Base-by-base conservation (phyloP, 768 basidiomycete genomes). In the Suillus clintonianus region DNA sequence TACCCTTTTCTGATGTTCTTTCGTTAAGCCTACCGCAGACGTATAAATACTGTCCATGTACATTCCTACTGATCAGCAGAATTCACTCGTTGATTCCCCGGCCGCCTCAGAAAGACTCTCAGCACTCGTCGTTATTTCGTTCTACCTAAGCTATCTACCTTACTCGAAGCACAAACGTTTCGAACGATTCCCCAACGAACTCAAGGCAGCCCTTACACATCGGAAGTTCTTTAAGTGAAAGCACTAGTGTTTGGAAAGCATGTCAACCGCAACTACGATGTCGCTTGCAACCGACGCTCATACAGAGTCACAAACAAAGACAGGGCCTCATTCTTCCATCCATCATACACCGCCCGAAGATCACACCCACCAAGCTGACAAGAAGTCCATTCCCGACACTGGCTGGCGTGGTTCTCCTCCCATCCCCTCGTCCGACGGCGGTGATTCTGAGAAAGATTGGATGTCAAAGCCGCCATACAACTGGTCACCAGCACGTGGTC, bases 401-500 rank as follows among this genome's bases (percentile, higher is more conserved):
- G 61, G 61, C 32, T 62, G 61, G 61, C 15, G 15, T 3, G 58
- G 36, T 32, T 56, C 59, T 41, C 56, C 56, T 41, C 32, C 30
- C 15, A 56, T 56, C 51, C 59, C 59, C 36, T 57, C 59, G 27
- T 60, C 32, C 6, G 4, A 72, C 1, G 72, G 74, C 5, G 73
- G 74, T 11, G 62, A 66, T 30, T 27, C 32, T 22, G 76, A 77
- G 45, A 37, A 50, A 13, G 69, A 74, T 42, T 77, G 69, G 62
- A 59, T 74, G 67, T 67, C 66, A 61, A 75, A 75, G 62, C 74
- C 73, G 8, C 75, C 76, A 8, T 76, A 76, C 41, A 59, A 48
- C 5, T 75, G 73, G 75, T 64, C 62, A 24, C 68, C 67, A 32
- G 69, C 66, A n/a, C 65, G 66, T 2, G 67, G 65, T 24, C 4